A percentile compares a stretch with the other conserved stretches of the same genome.
Conservation (phyloP, 805 yeast genomes). For the Millerozyma miso region DNA sequence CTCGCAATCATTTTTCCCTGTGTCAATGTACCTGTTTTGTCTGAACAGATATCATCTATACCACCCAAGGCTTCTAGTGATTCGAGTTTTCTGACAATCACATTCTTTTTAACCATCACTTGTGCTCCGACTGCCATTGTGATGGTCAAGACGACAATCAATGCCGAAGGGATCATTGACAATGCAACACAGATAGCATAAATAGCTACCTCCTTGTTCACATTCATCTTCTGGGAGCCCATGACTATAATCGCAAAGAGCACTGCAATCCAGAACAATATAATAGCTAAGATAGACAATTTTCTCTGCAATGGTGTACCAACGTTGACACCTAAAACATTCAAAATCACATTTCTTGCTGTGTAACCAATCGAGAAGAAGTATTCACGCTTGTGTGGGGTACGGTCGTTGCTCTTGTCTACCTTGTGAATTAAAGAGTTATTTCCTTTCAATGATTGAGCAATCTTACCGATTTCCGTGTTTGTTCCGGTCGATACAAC, state of each 20-base stretch:
- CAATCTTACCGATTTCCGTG: slow-evolving; percentile 42
- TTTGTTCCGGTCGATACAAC: slow-evolving; percentile 34
- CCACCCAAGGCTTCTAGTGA: slow-evolving; percentile 38
- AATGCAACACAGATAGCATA: slow-evolving; percentile 39
- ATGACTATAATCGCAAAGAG: slow-evolving; percentile 36
- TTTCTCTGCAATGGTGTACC: slow-evolving; percentile 46
- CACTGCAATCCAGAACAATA: slow-evolving; percentile 45
- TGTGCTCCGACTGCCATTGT: slow-evolving; percentile 41
- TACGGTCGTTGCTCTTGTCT: slow-evolving; percentile 26
- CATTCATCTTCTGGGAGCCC: slow-evolving; percentile 32
- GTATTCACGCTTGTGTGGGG: slow-evolving; percentile 33
- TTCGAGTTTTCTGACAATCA: slow-evolving; percentile 34
- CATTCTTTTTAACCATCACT: slow-evolving; percentile 32
- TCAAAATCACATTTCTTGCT: slow-evolving; percentile 37
- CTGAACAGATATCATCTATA: slow-evolving; percentile 37
- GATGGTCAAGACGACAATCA: slow-evolving; percentile 35
- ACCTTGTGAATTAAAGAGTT: slow-evolving; percentile 22
- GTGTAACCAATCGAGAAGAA: slow-evolving; percentile 34
- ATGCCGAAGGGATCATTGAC: slow-evolving; percentile 37
- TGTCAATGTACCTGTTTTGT: slow-evolving; percentile 38
- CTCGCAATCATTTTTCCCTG: slow-evolving; percentile 37
- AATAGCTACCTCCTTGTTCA: slow-evolving; percentile 32
- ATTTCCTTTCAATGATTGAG: slow-evolving; percentile 25
- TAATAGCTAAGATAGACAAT: slow-evolving; percentile 47
- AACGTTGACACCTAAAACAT: slow-evolving; percentile 44